A percentile compares a stretch with the other conserved stretches of the same genome.
Conservation (phyloP, 2,329 filamentous ascomycete genomes). For the Ceratocystis ficicola region DNA sequence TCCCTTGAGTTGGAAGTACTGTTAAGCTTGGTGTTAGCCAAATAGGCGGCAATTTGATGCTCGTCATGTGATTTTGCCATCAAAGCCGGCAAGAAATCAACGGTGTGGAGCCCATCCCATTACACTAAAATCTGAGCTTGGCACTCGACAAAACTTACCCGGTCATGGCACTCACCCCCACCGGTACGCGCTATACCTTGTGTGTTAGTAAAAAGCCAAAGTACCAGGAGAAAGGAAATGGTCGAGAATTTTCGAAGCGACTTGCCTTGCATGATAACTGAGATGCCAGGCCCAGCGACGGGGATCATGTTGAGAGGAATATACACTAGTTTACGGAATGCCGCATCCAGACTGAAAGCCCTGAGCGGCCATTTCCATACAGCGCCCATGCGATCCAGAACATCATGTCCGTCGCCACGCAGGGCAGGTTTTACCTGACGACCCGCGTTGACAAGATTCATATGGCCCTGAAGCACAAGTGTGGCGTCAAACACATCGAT, state of each 20-base stretch:
- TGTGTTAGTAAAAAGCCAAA: constrained; percentile 6
- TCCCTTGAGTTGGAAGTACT: constrained; percentile 87
- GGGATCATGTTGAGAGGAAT: constrained; percentile 89
- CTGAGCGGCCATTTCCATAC: constrained; percentile 46
- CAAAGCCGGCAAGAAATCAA: no score
- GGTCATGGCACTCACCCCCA: constrained; percentile 39
- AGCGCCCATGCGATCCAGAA: constrained; percentile 45
- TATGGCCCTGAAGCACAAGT: constrained; percentile 40
- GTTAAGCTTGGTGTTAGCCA: constrained; percentile 31
- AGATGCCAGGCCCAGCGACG: constrained; percentile 47
- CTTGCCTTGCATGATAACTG: constrained; percentile 61
- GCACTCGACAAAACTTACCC: constrained; percentile 34
- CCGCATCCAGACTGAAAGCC: constrained; percentile 45
- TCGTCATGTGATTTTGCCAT: not conserved
- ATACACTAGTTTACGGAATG: constrained; percentile 73
- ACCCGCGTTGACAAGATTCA: constrained; percentile 57
- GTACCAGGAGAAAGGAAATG: not conserved
- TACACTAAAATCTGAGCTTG: not conserved
- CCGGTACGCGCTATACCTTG: constrained; percentile 34
- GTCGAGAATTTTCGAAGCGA: constrained; percentile 19
- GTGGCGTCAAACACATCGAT: constrained; percentile 82
- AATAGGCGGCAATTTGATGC: not conserved
- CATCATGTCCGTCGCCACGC: constrained; percentile 34
- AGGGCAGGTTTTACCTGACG: constrained; percentile 52
- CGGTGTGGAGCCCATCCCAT: not conserved